These are phyloP conservation scores for Strobilomyces dryophilus DNA, from an alignment of 768 basidiomycete species.

Conservation along the genomic window DNA sequence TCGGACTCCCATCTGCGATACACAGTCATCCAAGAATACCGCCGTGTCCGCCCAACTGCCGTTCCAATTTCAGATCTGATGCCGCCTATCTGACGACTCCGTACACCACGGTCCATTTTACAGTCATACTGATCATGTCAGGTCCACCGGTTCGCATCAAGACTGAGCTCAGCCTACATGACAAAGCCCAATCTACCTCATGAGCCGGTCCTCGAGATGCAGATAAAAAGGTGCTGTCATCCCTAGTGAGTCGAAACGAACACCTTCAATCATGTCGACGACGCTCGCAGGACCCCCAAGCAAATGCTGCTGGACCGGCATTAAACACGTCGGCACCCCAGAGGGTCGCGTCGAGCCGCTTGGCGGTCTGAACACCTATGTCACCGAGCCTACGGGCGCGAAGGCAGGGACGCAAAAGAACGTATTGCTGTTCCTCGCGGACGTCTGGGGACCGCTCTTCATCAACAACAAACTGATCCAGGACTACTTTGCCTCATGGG, in stretches of 20 bases:
- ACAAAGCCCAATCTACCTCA: neutral
- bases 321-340: constrained; percentile 49
- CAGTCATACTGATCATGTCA: neutral
- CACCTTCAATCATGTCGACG: constrained; percentile 13
- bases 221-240: neutral
- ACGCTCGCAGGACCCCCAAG: constrained; percentile 41
- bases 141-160: too few species aligned
- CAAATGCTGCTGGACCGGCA: constrained; percentile 45
- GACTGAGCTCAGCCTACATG: too few species aligned
- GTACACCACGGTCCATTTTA: neutral
- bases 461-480: constrained; percentile 54
- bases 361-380: constrained; percentile 49
- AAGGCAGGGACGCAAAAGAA: constrained; percentile 30
- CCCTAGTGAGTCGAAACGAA: neutral
- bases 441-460: constrained; percentile 52
- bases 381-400: constrained; percentile 38
- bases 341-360: constrained; percentile 40
- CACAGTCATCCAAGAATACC: neutral
- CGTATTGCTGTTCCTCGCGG: constrained; percentile 52
- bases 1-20: neutral
- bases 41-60: neutral
- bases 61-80: too few species aligned
- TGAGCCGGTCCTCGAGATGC: neutral
- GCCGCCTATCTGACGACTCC: too few species aligned
- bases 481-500: constrained; percentile 59